Conservation (phyloP, 1,284 basidiomycete species). For the Ceratobasidium theobromae region DNA sequence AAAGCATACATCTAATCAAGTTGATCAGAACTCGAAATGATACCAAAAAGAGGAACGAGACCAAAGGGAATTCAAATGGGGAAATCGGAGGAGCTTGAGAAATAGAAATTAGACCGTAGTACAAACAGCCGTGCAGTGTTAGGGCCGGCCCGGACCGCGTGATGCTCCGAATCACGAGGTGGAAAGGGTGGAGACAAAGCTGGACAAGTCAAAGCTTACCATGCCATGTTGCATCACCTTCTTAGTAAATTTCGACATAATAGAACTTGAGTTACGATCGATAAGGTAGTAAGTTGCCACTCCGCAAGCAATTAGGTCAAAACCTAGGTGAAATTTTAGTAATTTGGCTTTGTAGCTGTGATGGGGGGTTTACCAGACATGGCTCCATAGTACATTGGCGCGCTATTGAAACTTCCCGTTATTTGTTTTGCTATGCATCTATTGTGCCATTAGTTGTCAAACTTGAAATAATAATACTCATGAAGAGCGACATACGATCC, state of each 20-base stretch:
- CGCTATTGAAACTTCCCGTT: conserved; percentile 14
- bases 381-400: conserved; percentile 18
- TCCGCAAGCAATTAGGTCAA: conserved; percentile 15
- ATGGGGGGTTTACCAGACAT: conserved; percentile 6
- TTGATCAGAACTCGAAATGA: conserved; percentile 1
- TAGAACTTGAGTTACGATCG: conserved; percentile 1
- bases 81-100: neutral
- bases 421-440: conserved; percentile 21
- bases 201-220: neutral
- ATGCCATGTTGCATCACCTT: conserved; percentile 26
- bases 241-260: conserved; percentile 24
- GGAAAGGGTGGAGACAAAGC: neutral
- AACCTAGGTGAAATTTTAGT: neutral
- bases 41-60: neutral
- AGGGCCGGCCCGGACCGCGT: neutral
- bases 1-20: conserved; percentile 19
- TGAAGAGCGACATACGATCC: neutral
- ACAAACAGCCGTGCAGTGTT: conserved; percentile 14
- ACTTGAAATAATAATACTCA: neutral
- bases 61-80: conserved; percentile 10
- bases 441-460: neutral
- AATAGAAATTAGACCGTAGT: neutral
- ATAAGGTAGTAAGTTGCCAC: conserved; percentile 22
- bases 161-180: neutral
- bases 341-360: too few relatives aligned